Conservation (phyloP, 768 basidiomycete genomes). For the Pleurotus tuoliensis region DNA sequence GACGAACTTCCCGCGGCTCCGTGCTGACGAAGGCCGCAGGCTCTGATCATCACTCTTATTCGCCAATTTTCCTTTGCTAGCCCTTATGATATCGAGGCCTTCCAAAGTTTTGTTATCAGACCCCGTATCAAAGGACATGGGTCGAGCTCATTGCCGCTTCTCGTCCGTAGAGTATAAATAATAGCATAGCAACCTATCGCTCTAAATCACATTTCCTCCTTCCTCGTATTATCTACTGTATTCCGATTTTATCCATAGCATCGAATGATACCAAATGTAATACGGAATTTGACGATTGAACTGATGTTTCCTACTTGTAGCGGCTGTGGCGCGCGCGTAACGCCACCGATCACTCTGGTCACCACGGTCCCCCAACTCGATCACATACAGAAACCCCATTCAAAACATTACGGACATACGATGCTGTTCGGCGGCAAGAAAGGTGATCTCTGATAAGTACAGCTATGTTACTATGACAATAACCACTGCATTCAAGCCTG, state of each 20-base stretch:
- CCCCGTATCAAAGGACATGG: constrained; percentile 52
- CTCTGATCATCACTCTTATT: constrained; percentile 45
- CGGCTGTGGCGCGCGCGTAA: no score
- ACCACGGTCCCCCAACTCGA: no score
- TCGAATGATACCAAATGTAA: no score
- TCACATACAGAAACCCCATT: no score
- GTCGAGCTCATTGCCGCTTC: constrained; percentile 53
- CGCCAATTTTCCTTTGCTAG: constrained; percentile 53
- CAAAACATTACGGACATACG: no score
- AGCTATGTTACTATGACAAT: neutral
- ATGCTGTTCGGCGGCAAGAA: neutral
- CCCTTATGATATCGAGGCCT: constrained; percentile 50
- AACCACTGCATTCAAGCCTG: constrained; percentile 18
- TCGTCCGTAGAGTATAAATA: constrained; percentile 29
- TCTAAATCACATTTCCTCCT: neutral
- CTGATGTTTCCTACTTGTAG: no score
- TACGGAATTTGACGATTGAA: no score
- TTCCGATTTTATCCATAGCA: no score
- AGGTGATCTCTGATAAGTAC: neutral
- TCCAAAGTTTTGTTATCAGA: constrained; percentile 64
- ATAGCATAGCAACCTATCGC: neutral
- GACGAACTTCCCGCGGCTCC: neutral
- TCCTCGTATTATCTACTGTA: no score
- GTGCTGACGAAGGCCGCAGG: constrained; percentile 16
- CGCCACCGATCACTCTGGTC: no score